Conservation (phyloP, 345 rosid genomes). For the Durio zibethinus region DNA sequence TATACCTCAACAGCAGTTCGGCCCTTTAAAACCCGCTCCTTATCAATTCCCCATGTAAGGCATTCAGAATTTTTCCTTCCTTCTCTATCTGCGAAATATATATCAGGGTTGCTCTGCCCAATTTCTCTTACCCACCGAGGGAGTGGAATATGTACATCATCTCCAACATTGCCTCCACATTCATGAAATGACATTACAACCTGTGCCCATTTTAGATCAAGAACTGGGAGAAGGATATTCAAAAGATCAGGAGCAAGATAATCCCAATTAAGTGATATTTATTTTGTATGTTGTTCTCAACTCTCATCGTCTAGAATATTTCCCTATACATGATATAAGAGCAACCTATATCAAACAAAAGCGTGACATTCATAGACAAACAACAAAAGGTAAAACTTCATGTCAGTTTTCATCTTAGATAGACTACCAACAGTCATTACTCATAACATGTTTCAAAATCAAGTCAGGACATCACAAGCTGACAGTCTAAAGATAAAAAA, state of each 20-base stretch:
- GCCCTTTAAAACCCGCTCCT: conserved; percentile 82
- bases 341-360: background rate
- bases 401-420: background rate
- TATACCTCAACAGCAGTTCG: conserved; percentile 93
- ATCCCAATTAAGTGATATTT: background rate
- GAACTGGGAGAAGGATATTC: background rate
- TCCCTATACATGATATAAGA: background rate
- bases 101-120: conserved; percentile 76
- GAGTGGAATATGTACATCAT: conserved; percentile 80
- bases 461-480: background rate
- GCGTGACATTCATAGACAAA: background rate
- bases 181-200: conserved; percentile 97
- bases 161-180: conserved; percentile 97
- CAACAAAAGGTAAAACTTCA: background rate
- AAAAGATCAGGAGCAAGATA: background rate
- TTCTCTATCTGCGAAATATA: conserved; percentile 80
- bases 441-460: background rate
- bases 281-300: background rate
- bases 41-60: conserved; percentile 95
- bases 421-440: background rate
- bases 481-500: background rate
- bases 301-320: no score
- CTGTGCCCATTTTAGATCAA: conserved; percentile 36
- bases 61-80: conserved; percentile 81
- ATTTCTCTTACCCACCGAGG: conserved; percentile 83